Base-by-base conservation (phyloP, 1,284 basidiomycete species). In the Ceratobasidium sp. region DNA sequence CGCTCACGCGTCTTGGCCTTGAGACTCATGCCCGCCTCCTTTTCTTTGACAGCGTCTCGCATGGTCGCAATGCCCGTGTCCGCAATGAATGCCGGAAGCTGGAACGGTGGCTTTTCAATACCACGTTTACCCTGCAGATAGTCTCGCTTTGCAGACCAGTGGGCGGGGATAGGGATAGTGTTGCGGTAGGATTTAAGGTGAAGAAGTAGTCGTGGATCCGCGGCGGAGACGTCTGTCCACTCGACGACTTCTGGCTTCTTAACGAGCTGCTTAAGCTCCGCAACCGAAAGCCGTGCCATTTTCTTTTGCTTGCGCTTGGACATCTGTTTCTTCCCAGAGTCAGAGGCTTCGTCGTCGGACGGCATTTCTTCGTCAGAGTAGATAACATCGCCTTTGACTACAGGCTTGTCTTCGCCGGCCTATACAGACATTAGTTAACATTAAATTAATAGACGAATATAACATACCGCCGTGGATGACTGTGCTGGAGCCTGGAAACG, bases 11-110 rank as follows among this genome's bases (percentile, higher is more conserved):
- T 98, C 84, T 98, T 98, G 34, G 92, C 92, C 80, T 96, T 95
- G 72, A 99, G 84, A 32, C 91, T 91, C 89, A 97, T 96, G 74
- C 90, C 91, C 8, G 93, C 93, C 82, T 99, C 96, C 82, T 98
- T 98, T 82, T 98, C 95, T 82, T 97, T 97, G 75, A 98, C 88
- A 1, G 97, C 97, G 80, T 99, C 97, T 75, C 96, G 85, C 89
- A 98, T 97, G 3, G 96, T 97, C 23, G 96, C 96, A 78, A 99
- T 98, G 69, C 97, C 97, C 1, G 97, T 99, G 78, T 98, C 97
- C 46, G 97, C 97, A 76, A 99, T 99, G 82, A 97, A 98, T 14
- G 92, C 84, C 67, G 89, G 97, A 2, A 99, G 85, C 79, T 97
- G 93, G 83, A 97, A 99, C 1, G 94, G 92, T 0, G 96, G 91